A percentile compares a stretch with the other conserved stretches of the same genome.
Conservation (phyloP, 2,329 filamentous ascomycete species). For the Penicillium sp. region DNA sequence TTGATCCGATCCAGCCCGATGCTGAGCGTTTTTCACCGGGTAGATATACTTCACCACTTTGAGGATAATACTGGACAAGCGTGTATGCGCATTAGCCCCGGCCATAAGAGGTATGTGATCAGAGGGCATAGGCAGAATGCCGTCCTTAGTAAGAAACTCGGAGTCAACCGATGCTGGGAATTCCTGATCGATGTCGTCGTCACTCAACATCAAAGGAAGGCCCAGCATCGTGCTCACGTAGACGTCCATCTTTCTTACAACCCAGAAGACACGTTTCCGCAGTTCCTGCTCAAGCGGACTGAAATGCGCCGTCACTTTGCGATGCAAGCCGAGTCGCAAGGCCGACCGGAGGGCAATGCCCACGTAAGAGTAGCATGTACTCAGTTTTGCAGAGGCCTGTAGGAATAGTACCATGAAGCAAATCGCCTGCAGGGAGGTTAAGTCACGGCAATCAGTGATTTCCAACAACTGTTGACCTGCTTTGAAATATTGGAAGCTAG, state of each 20-base stretch:
- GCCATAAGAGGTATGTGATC: constrained; percentile 49
- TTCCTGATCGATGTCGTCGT: constrained; percentile 45
- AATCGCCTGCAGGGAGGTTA: constrained; percentile 64
- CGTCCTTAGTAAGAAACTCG: constrained; percentile 39
- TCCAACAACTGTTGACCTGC: constrained; percentile 57
- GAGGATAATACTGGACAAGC: constrained; percentile 48
- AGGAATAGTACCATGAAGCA: constrained; percentile 74
- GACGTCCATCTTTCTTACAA: constrained; percentile 43
- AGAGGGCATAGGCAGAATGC: constrained; percentile 46
- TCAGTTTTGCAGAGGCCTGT: constrained; percentile 68
- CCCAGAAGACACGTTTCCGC: constrained; percentile 56
- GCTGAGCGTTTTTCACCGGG: constrained; percentile 47
- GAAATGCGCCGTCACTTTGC: constrained; percentile 58
- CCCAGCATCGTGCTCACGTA: constrained; percentile 44
- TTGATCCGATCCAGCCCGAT: constrained; percentile 39
- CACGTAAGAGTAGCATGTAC: constrained; percentile 70
- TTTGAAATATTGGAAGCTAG: constrained; percentile 67
- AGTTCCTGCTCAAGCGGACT: constrained; percentile 65
- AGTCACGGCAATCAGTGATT: constrained; percentile 58
- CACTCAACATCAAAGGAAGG: constrained; percentile 42
- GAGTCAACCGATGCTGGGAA: constrained; percentile 40
- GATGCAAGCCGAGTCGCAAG: constrained; percentile 66
- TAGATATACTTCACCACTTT: constrained; percentile 58
- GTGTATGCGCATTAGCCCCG: constrained; percentile 53
- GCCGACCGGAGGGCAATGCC: constrained; percentile 67